Percentiles rank a stretch among this genome's conserved stretches.
phyloP scores from a whole-genome alignment of 2,329 filamentous ascomycete species.

The Aureobasidium sp. region DNA sequence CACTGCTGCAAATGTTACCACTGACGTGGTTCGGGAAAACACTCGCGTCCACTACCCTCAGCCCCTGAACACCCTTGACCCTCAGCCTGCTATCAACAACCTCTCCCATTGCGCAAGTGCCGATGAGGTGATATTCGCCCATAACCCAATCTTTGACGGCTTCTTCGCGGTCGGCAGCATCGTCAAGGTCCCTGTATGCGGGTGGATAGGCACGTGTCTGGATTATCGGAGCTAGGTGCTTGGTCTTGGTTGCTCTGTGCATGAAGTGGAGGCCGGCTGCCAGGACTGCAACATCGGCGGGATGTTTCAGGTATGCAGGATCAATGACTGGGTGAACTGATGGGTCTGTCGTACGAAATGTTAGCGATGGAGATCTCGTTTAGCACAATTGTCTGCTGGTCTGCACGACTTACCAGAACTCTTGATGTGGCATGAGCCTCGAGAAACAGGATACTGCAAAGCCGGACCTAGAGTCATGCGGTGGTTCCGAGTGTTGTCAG shows the following conservation, averaged over 20 bases:
- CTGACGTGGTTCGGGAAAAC: conserved; percentile 24
- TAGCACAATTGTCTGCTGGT: background rate
- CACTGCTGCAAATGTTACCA: conserved; percentile 21
- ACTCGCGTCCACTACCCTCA: conserved; percentile 30
- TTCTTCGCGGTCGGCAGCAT: conserved; percentile 19
- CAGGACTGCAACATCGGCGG: conserved; percentile 18
- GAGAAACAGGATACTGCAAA: conserved; percentile 23
- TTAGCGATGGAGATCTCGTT: background rate
- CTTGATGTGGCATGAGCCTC: conserved; percentile 26
- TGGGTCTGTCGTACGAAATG: conserved; percentile 8
- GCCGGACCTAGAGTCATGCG: conserved; percentile 21
- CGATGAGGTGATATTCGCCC: conserved; percentile 32
- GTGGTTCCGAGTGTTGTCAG: conserved; percentile 16
- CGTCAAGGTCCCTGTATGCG: conserved; percentile 17
- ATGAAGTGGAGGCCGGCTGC: conserved; percentile 28
- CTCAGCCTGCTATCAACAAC: conserved; percentile 29
- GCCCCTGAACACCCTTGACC: conserved; percentile 28
- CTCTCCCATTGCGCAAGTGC: conserved; percentile 36
- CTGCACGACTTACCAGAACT: conserved; percentile 12
- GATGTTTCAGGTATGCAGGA: conserved; percentile 17
- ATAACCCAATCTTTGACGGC: conserved; percentile 19
- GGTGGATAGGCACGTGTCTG: conserved; percentile 25
- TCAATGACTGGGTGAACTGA: conserved; percentile 15
- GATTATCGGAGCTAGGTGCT: conserved; percentile 34
- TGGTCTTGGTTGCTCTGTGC: conserved; percentile 34